Conservation (phyloP, 495 filamentous ascomycete genomes). For the Tirmania nivea region DNA sequence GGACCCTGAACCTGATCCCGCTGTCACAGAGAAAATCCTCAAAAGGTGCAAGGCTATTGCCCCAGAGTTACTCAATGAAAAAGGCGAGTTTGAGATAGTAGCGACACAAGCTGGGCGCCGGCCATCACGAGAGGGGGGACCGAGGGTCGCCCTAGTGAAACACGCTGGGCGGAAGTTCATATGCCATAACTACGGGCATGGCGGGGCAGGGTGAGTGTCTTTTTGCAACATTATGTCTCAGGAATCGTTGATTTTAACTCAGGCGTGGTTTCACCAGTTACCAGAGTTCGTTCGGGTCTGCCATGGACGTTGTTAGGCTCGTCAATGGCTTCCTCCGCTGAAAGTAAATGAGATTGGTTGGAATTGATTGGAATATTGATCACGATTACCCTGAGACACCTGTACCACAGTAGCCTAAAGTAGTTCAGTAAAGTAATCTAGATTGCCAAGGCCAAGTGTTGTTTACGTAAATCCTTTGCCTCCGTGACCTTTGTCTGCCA, state of each 20-base stretch:
- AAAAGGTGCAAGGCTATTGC: slow-evolving; percentile 12
- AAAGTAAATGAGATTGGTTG: no score
- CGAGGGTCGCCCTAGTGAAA: slow-evolving; percentile 9
- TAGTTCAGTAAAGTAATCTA: no score
- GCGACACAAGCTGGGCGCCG: slow-evolving; percentile 11
- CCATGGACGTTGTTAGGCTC: slow-evolving; percentile 7
- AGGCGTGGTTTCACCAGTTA: slow-evolving; percentile 2
- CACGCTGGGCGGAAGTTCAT: slow-evolving; percentile 8
- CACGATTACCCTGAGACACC: no score
- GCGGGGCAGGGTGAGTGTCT: slow-evolving; percentile 8
- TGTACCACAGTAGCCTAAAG: no score
- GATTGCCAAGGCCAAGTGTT: no score
- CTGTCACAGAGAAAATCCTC: slow-evolving; percentile 7
- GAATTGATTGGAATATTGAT: no score
- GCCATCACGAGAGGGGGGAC: slow-evolving; percentile 9
- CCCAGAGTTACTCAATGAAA: slow-evolving; percentile 14
- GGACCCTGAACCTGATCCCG: slow-evolving; percentile 4
- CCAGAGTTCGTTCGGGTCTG: slow-evolving; percentile 16
- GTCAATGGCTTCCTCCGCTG: background rate
- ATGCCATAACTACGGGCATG: slow-evolving; percentile 18
- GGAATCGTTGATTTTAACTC: no score
- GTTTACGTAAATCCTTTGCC: no score
- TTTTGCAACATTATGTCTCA: no score
- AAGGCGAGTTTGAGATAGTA: slow-evolving; percentile 15
- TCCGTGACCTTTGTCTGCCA: no score